Evolutionary conservation across 495 filamentous ascomycete species (phyloP).

Genomic region (Massariosphaeria phaeospora): DNA sequence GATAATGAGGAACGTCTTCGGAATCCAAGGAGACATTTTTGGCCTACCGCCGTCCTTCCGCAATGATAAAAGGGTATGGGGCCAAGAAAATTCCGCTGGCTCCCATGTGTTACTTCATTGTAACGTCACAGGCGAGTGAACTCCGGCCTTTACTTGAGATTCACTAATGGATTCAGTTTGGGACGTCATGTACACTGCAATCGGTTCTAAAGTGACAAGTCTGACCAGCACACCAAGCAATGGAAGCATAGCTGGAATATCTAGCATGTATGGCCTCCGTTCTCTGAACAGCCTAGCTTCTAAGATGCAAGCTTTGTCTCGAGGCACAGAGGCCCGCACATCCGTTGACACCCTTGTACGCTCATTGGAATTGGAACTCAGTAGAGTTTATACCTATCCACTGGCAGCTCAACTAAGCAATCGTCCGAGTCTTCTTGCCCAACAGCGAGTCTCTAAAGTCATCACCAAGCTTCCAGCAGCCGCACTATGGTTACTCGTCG

Average conservation of each 20-base stretch:
- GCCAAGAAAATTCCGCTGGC: neutral
- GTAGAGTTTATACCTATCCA: neutral
- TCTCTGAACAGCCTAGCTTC: neutral
- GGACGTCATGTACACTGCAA: constrained; percentile 2
- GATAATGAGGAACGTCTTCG: neutral
- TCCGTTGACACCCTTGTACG: neutral
- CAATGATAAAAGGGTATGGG: neutral
- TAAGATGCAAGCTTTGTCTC: neutral
- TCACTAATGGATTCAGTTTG: neutral
- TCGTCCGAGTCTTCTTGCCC: neutral
- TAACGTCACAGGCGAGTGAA: neutral
- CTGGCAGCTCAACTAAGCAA: constrained; percentile 3
- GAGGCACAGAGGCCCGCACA: neutral
- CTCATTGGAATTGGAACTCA: too few relatives aligned
- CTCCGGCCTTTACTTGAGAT: neutral
- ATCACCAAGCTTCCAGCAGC: constrained; percentile 2
- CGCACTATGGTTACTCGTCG: constrained; percentile 19
- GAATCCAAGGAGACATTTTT: neutral
- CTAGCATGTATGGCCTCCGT: neutral
- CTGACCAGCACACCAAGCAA: constrained; percentile 11
- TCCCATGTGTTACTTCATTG: neutral
- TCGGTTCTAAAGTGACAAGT: neutral
- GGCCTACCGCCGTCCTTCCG: neutral
- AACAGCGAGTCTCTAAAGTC: constrained; percentile 3
- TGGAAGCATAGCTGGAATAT: constrained; percentile 11